These are phyloP conservation scores for Alternaria panax DNA, from an alignment of 2,329 filamentous ascomycete species.

Conservation along the genomic window DNA sequence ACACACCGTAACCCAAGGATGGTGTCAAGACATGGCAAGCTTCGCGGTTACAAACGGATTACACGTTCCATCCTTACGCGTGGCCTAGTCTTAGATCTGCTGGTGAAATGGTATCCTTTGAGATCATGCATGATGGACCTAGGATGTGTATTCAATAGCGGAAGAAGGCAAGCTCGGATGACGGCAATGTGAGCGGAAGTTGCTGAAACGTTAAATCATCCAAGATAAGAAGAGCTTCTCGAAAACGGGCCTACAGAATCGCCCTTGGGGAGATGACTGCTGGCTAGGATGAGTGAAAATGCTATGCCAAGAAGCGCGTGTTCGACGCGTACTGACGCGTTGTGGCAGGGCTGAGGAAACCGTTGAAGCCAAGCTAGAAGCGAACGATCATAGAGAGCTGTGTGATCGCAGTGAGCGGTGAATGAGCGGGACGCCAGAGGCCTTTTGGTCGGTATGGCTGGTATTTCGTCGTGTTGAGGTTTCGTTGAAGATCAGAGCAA, in stretches of 20 bases:
- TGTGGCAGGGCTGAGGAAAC: not conserved
- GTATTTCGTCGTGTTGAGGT: not conserved
- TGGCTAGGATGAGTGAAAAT: not conserved
- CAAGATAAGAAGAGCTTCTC: not conserved
- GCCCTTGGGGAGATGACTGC: not conserved
- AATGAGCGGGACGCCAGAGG: not conserved
- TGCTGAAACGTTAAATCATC: not conserved
- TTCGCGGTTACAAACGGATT: not conserved
- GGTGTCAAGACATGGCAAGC: not conserved
- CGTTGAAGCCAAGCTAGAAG: not conserved
- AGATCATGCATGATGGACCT: not conserved
- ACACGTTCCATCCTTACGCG: not conserved
- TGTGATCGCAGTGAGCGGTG: not conserved
- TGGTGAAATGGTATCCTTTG: not conserved
- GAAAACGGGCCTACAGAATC: not conserved
- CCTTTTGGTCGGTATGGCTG: not conserved
- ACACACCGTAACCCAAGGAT: not conserved
- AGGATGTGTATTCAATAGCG: not conserved
- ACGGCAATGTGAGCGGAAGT: not conserved
- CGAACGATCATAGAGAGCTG: not conserved
- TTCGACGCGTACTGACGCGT: not conserved
- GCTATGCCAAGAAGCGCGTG: not conserved
- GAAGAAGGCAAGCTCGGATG: not conserved
- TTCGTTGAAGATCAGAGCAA: not conserved
- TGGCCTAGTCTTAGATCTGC: not conserved